phyloP scores from a whole-genome alignment of 176 grass and related monocot genomes.

The Raddia distichophylla region DNA sequence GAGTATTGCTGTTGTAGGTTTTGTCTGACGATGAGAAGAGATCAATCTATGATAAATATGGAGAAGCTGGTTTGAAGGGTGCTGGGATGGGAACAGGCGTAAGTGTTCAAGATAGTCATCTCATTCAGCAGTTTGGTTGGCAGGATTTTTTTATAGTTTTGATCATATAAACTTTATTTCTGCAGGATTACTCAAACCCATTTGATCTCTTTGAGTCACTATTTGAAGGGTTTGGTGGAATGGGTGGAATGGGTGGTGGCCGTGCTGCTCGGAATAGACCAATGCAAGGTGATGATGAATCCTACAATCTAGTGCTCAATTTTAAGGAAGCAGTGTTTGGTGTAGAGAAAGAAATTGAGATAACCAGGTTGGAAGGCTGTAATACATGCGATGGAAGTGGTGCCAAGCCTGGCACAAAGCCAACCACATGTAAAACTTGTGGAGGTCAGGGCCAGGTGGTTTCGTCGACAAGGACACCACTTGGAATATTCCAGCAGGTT shows the following conservation, averaged over 20 bases:
- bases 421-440: conserved; percentile 78
- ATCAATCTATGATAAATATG: conserved; percentile 93
- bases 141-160: not conserved
- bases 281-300: conserved; percentile 93
- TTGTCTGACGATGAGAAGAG: conserved; percentile 97
- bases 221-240: conserved; percentile 95
- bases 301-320: conserved; percentile 86
- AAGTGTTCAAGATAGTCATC: conserved; percentile 44
- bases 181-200: conserved; percentile 90
- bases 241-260: conserved; percentile 77
- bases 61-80: conserved; percentile 98
- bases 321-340: conserved; percentile 98
- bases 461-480: conserved; percentile 82
- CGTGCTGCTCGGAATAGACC: conserved; percentile 88
- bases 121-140: conserved; percentile 22
- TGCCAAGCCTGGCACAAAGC: conserved; percentile 87
- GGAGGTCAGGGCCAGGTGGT: conserved; percentile 96
- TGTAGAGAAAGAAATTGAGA: conserved; percentile 95
- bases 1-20: conserved; percentile 50
- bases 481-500: conserved; percentile 98
- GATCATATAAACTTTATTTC: conserved; percentile 27
- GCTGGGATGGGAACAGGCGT: conserved; percentile 94
- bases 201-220: conserved; percentile 98
- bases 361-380: conserved; percentile 78
- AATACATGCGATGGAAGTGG: conserved; percentile 84